Percentiles rank a stretch among this genome's conserved stretches.
phyloP scores from a whole-genome alignment of 768 basidiomycete genomes.

The Tricholoma furcatifolium region DNA sequence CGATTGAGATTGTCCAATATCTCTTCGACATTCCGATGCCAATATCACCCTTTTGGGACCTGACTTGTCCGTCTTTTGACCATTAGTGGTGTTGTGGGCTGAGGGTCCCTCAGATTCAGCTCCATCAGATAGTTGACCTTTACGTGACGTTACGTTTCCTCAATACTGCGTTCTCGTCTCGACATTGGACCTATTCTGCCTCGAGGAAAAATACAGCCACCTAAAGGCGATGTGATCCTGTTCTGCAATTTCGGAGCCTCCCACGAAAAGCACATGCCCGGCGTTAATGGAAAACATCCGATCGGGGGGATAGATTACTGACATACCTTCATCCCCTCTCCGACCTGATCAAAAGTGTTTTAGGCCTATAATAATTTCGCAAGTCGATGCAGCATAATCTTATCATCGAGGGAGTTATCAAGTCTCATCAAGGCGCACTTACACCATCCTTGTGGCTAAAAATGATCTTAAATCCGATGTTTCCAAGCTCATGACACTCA shows the following conservation, averaged over 20 bases:
- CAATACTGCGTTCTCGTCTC: conserved; percentile 2
- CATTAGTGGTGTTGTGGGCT: not conserved
- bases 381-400: not conserved
- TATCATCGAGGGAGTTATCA: not conserved
- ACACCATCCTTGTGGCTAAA: not conserved
- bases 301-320: not conserved
- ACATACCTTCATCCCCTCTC: not conserved
- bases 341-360: not conserved
- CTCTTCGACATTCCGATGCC: not conserved
- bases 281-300: conserved; percentile 4
- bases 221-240: not conserved
- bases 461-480: not conserved
- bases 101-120: not conserved
- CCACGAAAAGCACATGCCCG: conserved; percentile 5
- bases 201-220: not conserved
- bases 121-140: not conserved
- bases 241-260: conserved; percentile 7
- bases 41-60: not conserved
- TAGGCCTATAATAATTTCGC: not conserved
- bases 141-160: conserved; percentile 10
- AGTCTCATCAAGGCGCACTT: not conserved
- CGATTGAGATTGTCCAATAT: conserved; percentile 4
- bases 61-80: conserved; percentile 4
- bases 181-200: not conserved
- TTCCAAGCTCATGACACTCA: conserved; percentile 1